These are phyloP conservation scores for Mucor mucedo DNA, from an alignment of 371 early-diverging fungal species.

Conservation along the genomic window DNA sequence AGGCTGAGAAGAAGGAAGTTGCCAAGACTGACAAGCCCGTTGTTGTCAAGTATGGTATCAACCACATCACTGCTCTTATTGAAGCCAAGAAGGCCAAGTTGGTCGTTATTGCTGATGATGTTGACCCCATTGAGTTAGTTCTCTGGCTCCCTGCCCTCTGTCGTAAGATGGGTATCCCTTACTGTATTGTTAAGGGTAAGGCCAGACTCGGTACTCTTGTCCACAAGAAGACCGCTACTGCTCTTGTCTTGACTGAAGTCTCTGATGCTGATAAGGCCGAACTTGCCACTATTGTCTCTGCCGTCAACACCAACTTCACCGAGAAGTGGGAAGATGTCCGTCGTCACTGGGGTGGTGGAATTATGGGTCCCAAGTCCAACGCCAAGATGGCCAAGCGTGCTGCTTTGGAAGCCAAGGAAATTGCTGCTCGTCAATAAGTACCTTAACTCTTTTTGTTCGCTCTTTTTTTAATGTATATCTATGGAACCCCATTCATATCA, in stretches of 20 bases:
- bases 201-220: slow-evolving; percentile 97
- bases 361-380: slow-evolving; percentile 93
- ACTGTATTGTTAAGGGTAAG: slow-evolving; percentile 98
- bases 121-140: slow-evolving; percentile 99
- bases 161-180: slow-evolving; percentile 99
- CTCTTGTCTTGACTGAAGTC: slow-evolving; percentile 94
- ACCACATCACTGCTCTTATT: slow-evolving; percentile 98
- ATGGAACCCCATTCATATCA: slow-evolving; percentile 5
- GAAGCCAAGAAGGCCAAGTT: slow-evolving; percentile 99
- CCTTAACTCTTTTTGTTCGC: background rate
- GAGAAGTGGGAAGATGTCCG: slow-evolving; percentile 93
- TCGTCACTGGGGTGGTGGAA: slow-evolving; percentile 96
- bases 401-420: slow-evolving; percentile 71
- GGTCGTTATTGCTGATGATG: slow-evolving; percentile 99
- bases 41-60: slow-evolving; percentile 98
- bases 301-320: slow-evolving; percentile 92
- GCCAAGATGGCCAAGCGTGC: slow-evolving; percentile 82
- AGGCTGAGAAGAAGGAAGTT: slow-evolving; percentile 88
- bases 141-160: slow-evolving; percentile 99
- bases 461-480: background rate
- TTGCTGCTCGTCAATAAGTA: slow-evolving; percentile 59
- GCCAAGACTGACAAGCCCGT: slow-evolving; percentile 93
- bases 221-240: slow-evolving; percentile 99
- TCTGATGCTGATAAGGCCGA: slow-evolving; percentile 95
- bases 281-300: slow-evolving; percentile 86